Evolutionary conservation across 768 basidiomycete species (phyloP), one percentile per base, ranked within the genome.

Genomic region (Porpolomopsis calyptriformis): DNA sequence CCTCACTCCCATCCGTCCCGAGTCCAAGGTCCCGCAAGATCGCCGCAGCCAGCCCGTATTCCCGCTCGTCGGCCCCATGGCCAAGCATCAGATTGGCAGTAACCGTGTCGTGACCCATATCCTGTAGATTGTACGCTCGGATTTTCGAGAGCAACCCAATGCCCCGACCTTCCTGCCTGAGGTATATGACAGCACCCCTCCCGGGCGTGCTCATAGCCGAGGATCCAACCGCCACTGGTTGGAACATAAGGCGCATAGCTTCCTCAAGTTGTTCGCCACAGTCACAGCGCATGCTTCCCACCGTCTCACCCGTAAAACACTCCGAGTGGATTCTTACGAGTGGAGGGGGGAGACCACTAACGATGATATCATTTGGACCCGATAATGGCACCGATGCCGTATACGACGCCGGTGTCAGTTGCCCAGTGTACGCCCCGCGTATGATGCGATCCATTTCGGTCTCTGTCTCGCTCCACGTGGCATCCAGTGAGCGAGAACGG

Each of bases 251-350:
- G 9, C 89, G 77, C 50, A 98, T 80, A n/a, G 96, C 91, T 60
- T 97, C 94, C 64, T 98, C 93, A 3, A 99, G 74, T 62, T 99
- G 96, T 64, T 98, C 93, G 11, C 96, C 96, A 58, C 96, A 99
- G 62, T 99, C 96, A 60, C 96, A 99, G 25, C 96, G 84, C 86
- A 96, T 92, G 71, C 91, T 82, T 22, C 96, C 96, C 48, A 98
- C 78, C 6, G 93, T 98, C 64, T 98, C 96, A 23, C 96, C 96
- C 0, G 96, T 99, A 66, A 91, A 98, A 62, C 96, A 99, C 62
- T 99, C 96, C 23, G 91, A 96, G 64, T 99, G 96, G 42, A 99
- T 90, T 31, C 96, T 82, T 36, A 99, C 80, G 43, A 98, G 77
- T 0, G 96, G 91, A 0, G 82, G 64, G 1, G 85, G 85, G 27